Base-by-base conservation (phyloP, 2,329 filamentous ascomycete species). In the Calonectria montana region DNA sequence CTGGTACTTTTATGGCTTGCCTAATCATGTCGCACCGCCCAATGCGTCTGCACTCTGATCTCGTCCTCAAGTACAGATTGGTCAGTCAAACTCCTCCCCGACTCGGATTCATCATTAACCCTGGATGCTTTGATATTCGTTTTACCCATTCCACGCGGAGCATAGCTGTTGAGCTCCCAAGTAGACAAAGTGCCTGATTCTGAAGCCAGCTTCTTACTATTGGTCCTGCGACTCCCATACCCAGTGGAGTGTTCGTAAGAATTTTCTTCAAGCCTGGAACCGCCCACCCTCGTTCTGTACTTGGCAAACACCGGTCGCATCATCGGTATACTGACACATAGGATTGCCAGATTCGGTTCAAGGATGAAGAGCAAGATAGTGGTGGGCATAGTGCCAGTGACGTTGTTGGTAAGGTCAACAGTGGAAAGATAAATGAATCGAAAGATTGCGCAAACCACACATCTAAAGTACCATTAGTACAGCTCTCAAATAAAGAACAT, bases 241-340 rank as follows among this genome's bases (percentile, higher is more conserved):
- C 72, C 75, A 0, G 65, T 73, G 12, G 70, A 71, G 13, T 74
- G 53, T 23, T 78, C 75, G 48, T 73, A 73, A 2, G 78, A 78
- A n/a, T 76, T 78, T 37, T 82, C 80, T 3, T 76, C 65, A 2
- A 81, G 65, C 41, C 77, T 77, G 4, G 81, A 82, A 0, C 79
- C 79, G 5, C 81, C 81, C 67, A 81, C 80, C 41, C 80, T 74
- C 67, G 81, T 78, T 69, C 77, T 81, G 70, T 81, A 83, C 61
- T 78, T 77, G 13, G 75, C 73, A 69, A 80, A 83, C 59, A 84
- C 80, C 2, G 83, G 80, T 50, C 83, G 80, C 6, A 86, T 76
- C 83, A 86, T 86, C 1, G 84, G 84, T 57, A 86, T 80, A 71
- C 83, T 84, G 65, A 85, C 82, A 71, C 84, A 86, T 4, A 86